These are phyloP conservation scores for Mycena polygramma DNA, from an alignment of 768 basidiomycete species.

Conservation along the genomic window DNA sequence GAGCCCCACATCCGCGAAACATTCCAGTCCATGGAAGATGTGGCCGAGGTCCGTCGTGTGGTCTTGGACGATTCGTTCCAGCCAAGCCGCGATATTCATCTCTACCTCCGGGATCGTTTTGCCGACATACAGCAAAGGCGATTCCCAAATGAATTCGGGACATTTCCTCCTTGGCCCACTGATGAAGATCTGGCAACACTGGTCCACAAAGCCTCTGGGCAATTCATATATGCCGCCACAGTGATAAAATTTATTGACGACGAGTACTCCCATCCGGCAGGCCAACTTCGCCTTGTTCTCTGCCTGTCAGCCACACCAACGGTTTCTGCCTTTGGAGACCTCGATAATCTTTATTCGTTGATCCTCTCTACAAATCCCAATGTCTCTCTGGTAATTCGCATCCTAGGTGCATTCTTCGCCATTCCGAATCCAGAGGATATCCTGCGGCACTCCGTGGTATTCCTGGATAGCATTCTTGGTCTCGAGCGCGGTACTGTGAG, in stretches of 20 bases:
- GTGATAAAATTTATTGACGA: conserved; percentile 44
- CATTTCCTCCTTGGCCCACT: conserved; percentile 25
- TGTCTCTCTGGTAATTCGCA: background rate
- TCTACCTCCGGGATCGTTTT: conserved; percentile 12
- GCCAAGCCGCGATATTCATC: conserved; percentile 2
- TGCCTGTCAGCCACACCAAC: background rate
- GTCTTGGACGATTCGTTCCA: conserved; percentile 6
- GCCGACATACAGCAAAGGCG: background rate
- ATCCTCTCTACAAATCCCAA: conserved; percentile 26
- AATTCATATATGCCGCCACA: conserved; percentile 46
- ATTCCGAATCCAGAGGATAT: background rate
- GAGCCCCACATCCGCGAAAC: conserved; percentile 14
- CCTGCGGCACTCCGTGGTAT: background rate
- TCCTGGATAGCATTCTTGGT: background rate
- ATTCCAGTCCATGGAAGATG: background rate
- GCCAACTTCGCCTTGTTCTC: conserved; percentile 14
- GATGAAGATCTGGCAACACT: conserved; percentile 19
- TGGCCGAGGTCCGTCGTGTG: background rate
- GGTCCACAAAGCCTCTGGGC: conserved; percentile 38
- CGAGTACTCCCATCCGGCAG: conserved; percentile 19
- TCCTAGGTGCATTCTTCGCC: background rate
- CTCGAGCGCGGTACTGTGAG: background rate
- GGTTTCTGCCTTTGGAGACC: conserved; percentile 18
- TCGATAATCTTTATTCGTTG: conserved; percentile 36
- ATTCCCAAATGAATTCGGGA: background rate